Percentiles rank a stretch among this genome's conserved stretches.
phyloP scores from a whole-genome alignment of 2,329 filamentous ascomycete genomes.

The Emydomyces testavorans region DNA sequence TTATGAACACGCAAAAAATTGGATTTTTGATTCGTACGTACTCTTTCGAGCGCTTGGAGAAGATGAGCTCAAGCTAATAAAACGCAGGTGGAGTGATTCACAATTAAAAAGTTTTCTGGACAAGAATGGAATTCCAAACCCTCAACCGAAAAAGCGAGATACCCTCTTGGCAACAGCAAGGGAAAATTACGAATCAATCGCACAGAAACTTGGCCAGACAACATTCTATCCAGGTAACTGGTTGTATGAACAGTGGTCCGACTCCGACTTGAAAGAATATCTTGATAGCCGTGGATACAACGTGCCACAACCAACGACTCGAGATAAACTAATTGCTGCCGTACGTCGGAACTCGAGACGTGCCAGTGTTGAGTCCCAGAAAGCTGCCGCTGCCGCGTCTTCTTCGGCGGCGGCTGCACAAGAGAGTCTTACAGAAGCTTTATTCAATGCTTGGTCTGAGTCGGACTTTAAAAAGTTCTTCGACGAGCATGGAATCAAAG shows the following conservation, averaged over 20 bases:
- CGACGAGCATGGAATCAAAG: conserved; percentile 78
- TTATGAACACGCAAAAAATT: conserved; percentile 64
- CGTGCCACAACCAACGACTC: conserved; percentile 68
- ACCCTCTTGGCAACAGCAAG: conserved; percentile 65
- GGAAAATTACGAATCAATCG: conserved; percentile 65
- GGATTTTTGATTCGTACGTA: conserved; percentile 73
- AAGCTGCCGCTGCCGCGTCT: conserved; percentile 48
- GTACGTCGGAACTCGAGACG: conserved; percentile 85
- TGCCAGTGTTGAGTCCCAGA: conserved; percentile 57
- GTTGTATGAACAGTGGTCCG: conserved; percentile 83
- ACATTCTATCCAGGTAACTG: conserved; percentile 84
- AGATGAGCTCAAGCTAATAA: conserved; percentile 26
- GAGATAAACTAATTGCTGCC: conserved; percentile 77
- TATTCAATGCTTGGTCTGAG: conserved; percentile 86
- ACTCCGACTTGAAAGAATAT: conserved; percentile 89
- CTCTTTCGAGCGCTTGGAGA: not conserved
- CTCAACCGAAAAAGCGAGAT: conserved; percentile 78
- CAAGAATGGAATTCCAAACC: conserved; percentile 72
- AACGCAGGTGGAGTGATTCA: conserved; percentile 71
- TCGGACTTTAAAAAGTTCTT: conserved; percentile 81
- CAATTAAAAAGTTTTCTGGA: conserved; percentile 89
- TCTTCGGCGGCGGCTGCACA: conserved; percentile 59
- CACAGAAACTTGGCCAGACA: conserved; percentile 65
- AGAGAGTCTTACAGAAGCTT: conserved; percentile 63
- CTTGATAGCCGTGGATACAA: conserved; percentile 79